Percentiles rank a stretch among this genome's conserved stretches.
phyloP scores from a whole-genome alignment of 163 green algal species.

The Chloromonas sp. region DNA sequence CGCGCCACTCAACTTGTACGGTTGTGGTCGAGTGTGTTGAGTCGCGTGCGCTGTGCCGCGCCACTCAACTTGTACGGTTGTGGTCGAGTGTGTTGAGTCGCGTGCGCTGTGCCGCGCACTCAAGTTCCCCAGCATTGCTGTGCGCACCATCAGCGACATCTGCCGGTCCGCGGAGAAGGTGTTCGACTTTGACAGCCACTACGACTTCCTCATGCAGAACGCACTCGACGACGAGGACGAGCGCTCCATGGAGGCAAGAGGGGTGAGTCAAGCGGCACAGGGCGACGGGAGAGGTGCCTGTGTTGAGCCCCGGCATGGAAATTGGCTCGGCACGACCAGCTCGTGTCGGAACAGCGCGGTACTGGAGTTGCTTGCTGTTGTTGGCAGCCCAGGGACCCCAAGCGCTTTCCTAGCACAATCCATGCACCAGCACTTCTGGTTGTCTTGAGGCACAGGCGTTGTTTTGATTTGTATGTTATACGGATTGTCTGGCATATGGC shows the following conservation, averaged over 20 bases:
- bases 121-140: slow-evolving; percentile 60
- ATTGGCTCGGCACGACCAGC: no score
- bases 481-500: no score
- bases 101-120: neutral
- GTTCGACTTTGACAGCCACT: slow-evolving; percentile 84
- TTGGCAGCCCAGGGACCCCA: no score
- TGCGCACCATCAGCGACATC: slow-evolving; percentile 56
- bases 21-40: neutral
- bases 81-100: neutral
- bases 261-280: no score
- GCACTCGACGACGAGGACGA: neutral
- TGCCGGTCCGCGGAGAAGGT: slow-evolving; percentile 58
- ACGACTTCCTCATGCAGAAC: slow-evolving; percentile 38
- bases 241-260: neutral
- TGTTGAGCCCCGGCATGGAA: no score
- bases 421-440: no score
- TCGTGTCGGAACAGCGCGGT: no score
- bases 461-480: no score
- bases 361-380: no score
- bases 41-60: neutral
- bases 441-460: no score
- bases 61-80: neutral
- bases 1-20: neutral
- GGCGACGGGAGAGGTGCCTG: no score
- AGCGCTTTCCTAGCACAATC: no score